Conservation (phyloP, 495 filamentous ascomycete genomes). For the Hypoxylon subgilvum region DNA sequence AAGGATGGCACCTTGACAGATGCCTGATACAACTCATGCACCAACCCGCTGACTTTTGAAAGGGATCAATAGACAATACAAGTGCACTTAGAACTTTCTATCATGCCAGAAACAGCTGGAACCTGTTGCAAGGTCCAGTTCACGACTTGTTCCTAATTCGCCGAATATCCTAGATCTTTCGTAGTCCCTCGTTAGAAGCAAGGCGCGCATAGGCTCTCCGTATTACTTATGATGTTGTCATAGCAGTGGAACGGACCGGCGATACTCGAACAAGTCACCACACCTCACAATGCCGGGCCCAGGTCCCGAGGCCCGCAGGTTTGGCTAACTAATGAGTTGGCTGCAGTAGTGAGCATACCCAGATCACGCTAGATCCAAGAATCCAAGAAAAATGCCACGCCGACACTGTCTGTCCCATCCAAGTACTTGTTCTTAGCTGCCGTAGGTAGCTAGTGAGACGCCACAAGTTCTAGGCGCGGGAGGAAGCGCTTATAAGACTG, state of each 20-base stretch:
- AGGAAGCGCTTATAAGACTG: constrained; percentile 9
- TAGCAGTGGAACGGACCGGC: not conserved
- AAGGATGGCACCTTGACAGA: no score
- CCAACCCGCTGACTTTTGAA: not conserved
- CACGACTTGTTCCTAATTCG: not conserved
- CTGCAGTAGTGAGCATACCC: constrained; percentile 3
- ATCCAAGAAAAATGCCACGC: constrained; percentile 19
- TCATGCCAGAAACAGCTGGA: not conserved
- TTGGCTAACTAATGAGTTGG: constrained; percentile 7
- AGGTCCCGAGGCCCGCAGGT: constrained; percentile 4
- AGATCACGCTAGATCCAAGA: constrained; percentile 10
- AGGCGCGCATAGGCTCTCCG: no score
- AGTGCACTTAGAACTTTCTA: constrained; percentile 5
- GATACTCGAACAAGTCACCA: not conserved
- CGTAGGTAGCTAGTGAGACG: constrained; percentile 11
- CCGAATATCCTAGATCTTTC: not conserved
- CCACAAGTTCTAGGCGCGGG: constrained; percentile 13
- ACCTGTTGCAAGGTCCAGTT: not conserved
- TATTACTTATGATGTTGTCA: no score
- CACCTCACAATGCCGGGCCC: constrained; percentile 6
- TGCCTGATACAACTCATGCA: constrained; percentile 1
- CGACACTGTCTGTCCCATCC: no score
- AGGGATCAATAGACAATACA: not conserved
- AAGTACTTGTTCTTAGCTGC: no score
- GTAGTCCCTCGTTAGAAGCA: no score